Conservation (phyloP, 2,329 filamentous ascomycete genomes). For the Raffaelea ambrosiae region DNA sequence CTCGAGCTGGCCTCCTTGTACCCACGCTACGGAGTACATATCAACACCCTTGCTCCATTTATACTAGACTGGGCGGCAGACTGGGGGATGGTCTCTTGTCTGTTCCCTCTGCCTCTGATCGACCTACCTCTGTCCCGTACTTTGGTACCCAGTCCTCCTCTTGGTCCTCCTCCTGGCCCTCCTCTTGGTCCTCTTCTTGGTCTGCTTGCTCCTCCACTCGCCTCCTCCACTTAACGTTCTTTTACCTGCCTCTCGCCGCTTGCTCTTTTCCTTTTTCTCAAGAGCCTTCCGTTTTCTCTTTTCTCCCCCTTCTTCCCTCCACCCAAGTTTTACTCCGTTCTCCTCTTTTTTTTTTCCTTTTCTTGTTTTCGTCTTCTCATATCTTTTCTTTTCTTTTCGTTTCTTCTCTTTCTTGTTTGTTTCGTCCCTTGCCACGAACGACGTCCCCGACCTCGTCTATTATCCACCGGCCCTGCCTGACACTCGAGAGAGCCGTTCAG, state of each 20-base stretch:
- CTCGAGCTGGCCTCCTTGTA: too few relatives aligned
- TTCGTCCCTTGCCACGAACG: conserved; percentile 5
- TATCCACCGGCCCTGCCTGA: conserved; percentile 11
- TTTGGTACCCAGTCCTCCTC: conserved; percentile 7
- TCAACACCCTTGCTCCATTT: conserved; percentile 10
- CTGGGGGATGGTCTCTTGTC: conserved; percentile 11
- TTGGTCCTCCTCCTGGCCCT: too few relatives aligned
- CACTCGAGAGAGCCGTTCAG: too few relatives aligned
- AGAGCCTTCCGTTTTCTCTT: background rate
- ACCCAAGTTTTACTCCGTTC: conserved; percentile 8
- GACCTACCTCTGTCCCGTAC: conserved; percentile 10
- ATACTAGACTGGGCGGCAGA: conserved; percentile 11
- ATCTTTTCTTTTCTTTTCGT: background rate
- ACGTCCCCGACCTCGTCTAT: conserved; percentile 25
- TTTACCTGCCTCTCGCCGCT: conserved; percentile 12
- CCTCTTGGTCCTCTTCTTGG: too few relatives aligned
- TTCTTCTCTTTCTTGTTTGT: background rate
- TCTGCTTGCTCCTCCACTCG: too few relatives aligned
- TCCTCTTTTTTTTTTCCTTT: conserved; percentile 10
- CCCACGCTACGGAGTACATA: conserved; percentile 7
- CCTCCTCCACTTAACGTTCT: conserved; percentile 10
- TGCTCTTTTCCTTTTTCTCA: background rate
- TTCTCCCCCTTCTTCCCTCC: background rate
- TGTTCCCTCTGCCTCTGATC: conserved; percentile 14
- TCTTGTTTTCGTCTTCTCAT: conserved; percentile 6